Conservation (phyloP, 768 basidiomycete species). For the Neoboletus brunneissimus region DNA sequence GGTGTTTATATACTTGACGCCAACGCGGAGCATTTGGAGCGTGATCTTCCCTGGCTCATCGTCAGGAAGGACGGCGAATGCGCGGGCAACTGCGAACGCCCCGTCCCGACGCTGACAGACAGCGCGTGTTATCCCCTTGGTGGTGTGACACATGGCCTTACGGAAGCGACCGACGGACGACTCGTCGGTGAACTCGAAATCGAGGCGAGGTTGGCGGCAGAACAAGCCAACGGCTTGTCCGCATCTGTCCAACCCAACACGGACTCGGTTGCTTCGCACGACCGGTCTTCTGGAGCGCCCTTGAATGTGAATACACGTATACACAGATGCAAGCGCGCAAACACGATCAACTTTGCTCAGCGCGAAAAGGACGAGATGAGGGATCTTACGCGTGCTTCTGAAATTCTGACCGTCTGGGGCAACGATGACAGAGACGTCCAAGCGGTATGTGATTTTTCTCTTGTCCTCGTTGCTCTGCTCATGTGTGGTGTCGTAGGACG, state of each 20-base stretch:
- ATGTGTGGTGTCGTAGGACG: slow-evolving; percentile 17
- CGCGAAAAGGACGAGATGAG: slow-evolving; percentile 90
- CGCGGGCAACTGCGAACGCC: slow-evolving; percentile 18
- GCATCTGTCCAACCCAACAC: background rate
- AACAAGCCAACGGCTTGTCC: background rate
- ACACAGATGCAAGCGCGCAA: slow-evolving; percentile 36
- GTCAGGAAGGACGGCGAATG: slow-evolving; percentile 29
- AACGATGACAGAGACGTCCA: slow-evolving; percentile 12
- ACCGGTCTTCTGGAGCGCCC: background rate
- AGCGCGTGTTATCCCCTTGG: background rate
- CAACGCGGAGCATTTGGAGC: slow-evolving; percentile 24
- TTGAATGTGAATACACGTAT: slow-evolving; percentile 13
- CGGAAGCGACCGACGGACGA: slow-evolving; percentile 32
- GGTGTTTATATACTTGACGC: slow-evolving; percentile 33
- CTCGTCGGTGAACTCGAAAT: slow-evolving; percentile 24
- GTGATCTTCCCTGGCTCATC: slow-evolving; percentile 30
- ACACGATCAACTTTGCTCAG: slow-evolving; percentile 78
- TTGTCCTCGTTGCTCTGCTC: background rate
- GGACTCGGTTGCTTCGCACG: background rate
- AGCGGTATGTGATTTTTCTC: slow-evolving; percentile 3
- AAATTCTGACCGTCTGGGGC: slow-evolving; percentile 57
- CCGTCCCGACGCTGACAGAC: background rate
- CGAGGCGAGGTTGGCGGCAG: slow-evolving; percentile 14
- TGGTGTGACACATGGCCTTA: slow-evolving; percentile 23
- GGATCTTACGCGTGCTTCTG: slow-evolving; percentile 77